Evolutionary conservation across 2,329 filamentous ascomycete genomes (phyloP).

Genomic region (Davidsoniella neocaledoniae): DNA sequence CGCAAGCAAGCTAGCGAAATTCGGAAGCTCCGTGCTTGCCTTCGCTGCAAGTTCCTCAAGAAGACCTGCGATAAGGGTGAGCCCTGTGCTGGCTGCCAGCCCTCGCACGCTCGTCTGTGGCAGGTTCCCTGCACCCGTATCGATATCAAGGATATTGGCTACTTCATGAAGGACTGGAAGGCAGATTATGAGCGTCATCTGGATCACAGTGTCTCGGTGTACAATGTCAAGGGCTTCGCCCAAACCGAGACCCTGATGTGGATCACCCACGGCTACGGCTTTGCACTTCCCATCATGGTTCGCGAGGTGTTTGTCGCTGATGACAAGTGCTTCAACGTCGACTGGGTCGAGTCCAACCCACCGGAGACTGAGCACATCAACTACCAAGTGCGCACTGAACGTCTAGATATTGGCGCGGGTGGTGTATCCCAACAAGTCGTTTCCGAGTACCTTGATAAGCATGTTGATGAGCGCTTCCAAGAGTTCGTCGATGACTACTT

Average conservation of each 20-base stretch:
- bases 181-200: conserved; percentile 89
- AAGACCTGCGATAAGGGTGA: conserved; percentile 98
- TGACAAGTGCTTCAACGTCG: conserved; percentile 79
- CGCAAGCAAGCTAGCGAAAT: conserved; percentile 95
- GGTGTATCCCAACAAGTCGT: conserved; percentile 68
- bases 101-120: conserved; percentile 88
- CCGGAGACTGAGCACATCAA: conserved; percentile 47
- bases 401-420: conserved; percentile 74
- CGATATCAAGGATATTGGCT: conserved; percentile 95
- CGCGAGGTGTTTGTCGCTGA: conserved; percentile 87
- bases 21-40: conserved; percentile 79
- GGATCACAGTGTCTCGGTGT: conserved; percentile 71
- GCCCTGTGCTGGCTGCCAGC: conserved; percentile 87
- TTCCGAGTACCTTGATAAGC: conserved; percentile 85
- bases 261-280: conserved; percentile 93
- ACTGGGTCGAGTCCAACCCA: conserved; percentile 76
- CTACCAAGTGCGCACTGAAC: conserved; percentile 77
- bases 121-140: conserved; percentile 95
- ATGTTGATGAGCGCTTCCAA: conserved; percentile 84
- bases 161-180: conserved; percentile 99
- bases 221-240: conserved; percentile 78
- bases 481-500: conserved; percentile 93
- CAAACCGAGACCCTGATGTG: conserved; percentile 58
- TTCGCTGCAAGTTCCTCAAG: conserved; percentile 96
- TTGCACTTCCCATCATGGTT: conserved; percentile 80